These are phyloP conservation scores for Xerocomus potaroensis DNA, from an alignment of 768 basidiomycete species.

Conservation along the genomic window DNA sequence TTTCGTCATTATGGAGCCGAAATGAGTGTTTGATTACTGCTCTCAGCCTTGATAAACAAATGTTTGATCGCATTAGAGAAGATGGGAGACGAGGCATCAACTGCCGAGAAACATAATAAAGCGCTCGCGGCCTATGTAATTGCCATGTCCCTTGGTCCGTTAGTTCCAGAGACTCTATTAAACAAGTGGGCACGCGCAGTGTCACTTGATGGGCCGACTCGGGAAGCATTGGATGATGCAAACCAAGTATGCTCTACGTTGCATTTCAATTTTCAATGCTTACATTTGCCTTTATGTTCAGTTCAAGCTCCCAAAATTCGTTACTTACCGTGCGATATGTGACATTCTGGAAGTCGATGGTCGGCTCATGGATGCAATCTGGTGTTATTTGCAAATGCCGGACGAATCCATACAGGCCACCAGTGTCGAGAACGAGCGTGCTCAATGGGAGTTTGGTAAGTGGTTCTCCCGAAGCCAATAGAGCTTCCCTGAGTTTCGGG, in stretches of 20 bases:
- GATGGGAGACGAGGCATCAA: neutral
- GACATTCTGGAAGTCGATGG: neutral
- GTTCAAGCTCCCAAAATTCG: neutral
- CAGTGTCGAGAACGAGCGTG: neutral
- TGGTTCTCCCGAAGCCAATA: neutral
- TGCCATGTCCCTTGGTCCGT: neutral
- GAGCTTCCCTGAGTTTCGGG: neutral
- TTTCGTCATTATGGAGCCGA: neutral
- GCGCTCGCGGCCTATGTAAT: constrained; percentile 1
- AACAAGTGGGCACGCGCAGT: neutral
- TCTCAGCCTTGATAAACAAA: neutral
- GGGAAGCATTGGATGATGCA: neutral
- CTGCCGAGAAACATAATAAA: neutral
- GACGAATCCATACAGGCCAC: too few relatives aligned
- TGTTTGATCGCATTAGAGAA: neutral
- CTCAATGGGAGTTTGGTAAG: neutral
- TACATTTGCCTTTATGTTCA: neutral
- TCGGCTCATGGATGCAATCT: neutral
- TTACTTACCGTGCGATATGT: neutral
- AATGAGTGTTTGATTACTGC: neutral
- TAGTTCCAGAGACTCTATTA: neutral
- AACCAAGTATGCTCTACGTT: neutral
- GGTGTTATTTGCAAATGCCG: too few relatives aligned
- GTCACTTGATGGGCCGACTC: neutral
- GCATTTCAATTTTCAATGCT: neutral